A percentile compares a stretch with the other conserved stretches of the same genome.
Conservation (phyloP, 2,329 filamentous ascomycete species). For the Aspergillus piperis region DNA sequence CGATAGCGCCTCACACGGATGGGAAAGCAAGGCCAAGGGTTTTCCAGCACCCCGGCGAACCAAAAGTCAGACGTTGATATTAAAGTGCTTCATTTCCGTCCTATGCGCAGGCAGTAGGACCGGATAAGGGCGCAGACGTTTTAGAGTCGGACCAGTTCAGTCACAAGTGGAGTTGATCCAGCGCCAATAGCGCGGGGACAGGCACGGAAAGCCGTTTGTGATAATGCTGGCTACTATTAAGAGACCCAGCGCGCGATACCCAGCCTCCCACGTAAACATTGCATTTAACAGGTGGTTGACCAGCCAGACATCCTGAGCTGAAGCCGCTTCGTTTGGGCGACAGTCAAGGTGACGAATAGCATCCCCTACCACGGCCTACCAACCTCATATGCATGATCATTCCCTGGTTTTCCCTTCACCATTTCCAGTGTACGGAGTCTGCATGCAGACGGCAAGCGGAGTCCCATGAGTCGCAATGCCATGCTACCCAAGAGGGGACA, state of each 20-base stretch:
- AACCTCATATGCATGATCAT: not conserved
- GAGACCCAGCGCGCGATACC: not conserved
- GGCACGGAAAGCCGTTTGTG: constrained; percentile 20
- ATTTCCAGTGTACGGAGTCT: not conserved
- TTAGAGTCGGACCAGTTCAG: constrained; percentile 15
- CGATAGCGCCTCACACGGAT: constrained; percentile 18
- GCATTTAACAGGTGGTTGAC: not conserved
- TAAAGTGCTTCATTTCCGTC: constrained; percentile 20
- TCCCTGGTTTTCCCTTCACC: not conserved
- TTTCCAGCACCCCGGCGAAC: constrained; percentile 23
- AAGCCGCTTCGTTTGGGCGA: not conserved
- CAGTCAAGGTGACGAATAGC: not conserved
- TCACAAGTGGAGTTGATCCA: constrained; percentile 18
- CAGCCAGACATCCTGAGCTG: not conserved
- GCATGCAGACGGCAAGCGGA: not conserved
- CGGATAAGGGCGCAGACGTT: constrained; percentile 16
- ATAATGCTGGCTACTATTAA: not conserved
- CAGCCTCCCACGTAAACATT: constrained; percentile 3
- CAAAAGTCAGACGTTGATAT: constrained; percentile 24
- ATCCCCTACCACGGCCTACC: not conserved
- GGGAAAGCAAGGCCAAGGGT: constrained; percentile 24
- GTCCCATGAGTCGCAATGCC: not conserved
- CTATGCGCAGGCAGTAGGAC: constrained; percentile 13
- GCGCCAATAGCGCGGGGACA: constrained; percentile 21
- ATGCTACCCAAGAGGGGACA: not conserved